Evolutionary conservation across 1,284 basidiomycete species (phyloP).

Genomic region (Melampsora larici-populina): DNA sequence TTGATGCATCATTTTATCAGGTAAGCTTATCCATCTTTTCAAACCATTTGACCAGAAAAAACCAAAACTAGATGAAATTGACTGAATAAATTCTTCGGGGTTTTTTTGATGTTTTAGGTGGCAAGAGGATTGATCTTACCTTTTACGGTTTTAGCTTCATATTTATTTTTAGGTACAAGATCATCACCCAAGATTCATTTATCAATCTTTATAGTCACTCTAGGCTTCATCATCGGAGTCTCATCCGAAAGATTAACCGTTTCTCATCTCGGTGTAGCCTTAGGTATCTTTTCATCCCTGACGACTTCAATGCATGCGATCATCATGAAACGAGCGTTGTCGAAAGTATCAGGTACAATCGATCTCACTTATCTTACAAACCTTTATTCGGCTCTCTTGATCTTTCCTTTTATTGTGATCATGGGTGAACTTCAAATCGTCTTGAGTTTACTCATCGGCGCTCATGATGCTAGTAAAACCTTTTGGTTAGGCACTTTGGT

Average conservation of each 20-base stretch:
- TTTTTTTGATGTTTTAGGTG: constrained; percentile 63
- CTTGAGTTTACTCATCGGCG: constrained; percentile 60
- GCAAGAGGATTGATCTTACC: constrained; percentile 74
- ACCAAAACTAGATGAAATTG: background rate
- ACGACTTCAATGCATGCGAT: constrained; percentile 79
- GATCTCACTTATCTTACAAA: constrained; percentile 81
- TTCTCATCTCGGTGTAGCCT: constrained; percentile 62
- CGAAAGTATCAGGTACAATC: constrained; percentile 71
- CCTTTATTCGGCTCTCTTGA: constrained; percentile 63
- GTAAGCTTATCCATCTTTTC: too few species aligned
- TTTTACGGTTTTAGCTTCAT: constrained; percentile 76
- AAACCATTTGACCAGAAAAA: background rate
- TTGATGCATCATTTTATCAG: constrained; percentile 42
- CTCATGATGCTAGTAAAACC: constrained; percentile 59
- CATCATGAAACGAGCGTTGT: constrained; percentile 74
- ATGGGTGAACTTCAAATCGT: constrained; percentile 68
- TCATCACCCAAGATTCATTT: constrained; percentile 54
- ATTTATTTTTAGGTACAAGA: constrained; percentile 62
- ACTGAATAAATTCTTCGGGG: background rate
- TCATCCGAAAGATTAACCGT: constrained; percentile 50
- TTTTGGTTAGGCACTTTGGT: constrained; percentile 73
- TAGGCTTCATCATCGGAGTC: constrained; percentile 79
- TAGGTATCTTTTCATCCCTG: constrained; percentile 71
- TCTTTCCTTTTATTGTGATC: constrained; percentile 67
- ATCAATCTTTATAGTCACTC: constrained; percentile 70